Evolutionary conservation across 2,329 filamentous ascomycete species (phyloP), one percentile per base, ranked within the genome.

Genomic region (Diaporthe velutina): DNA sequence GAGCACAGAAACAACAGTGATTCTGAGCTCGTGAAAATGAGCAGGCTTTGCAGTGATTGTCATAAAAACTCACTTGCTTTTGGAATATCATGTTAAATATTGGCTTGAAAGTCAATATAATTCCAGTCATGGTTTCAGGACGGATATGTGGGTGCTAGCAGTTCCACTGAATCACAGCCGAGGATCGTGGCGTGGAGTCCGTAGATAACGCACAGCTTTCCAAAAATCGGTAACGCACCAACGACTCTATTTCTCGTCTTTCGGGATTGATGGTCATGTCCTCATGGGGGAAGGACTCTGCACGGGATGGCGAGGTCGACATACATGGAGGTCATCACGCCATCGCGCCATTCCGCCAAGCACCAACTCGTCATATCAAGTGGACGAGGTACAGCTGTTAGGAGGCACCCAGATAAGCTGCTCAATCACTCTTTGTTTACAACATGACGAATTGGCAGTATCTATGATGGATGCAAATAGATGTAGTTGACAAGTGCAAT

Each of bases 311-410:
- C 33, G 57, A 71, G 45, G 55, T 30, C 35, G 55, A 52, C 68
- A 50, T 38, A 25, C 30, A 17, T 8, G 61, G 30, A 60, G 55
- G 48, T 52, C 42, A 71, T 61, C 40, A 61, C 55, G 70, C 55
- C 42, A 71, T 61, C 28, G 48, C 55, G 57, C 55, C 25, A 54
- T 60, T 30, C 33, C 35, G 42, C 42, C 25, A 71, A 45, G 33
- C 40, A 60, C 33, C n/a, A 61, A 28, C 15, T 38, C 68, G 55
- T 42, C 68, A 50, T 60, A 22, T 40, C 10, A 17, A 35, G 4
- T 22, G 19, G 22, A 58, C 25, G 12, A 28, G 3, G 30, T 30
- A 19, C 38, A 70, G n/a, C 25, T n/a, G 8, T 71, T 13, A 33
- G 17, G 17, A 55, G n/a, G n/a, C n/a, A 4, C 2, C 28, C 9